Evolutionary conservation across 139 green algal genomes (phyloP), one percentile per base, ranked within the genome.

Genomic region (Volvox africanus): DNA sequence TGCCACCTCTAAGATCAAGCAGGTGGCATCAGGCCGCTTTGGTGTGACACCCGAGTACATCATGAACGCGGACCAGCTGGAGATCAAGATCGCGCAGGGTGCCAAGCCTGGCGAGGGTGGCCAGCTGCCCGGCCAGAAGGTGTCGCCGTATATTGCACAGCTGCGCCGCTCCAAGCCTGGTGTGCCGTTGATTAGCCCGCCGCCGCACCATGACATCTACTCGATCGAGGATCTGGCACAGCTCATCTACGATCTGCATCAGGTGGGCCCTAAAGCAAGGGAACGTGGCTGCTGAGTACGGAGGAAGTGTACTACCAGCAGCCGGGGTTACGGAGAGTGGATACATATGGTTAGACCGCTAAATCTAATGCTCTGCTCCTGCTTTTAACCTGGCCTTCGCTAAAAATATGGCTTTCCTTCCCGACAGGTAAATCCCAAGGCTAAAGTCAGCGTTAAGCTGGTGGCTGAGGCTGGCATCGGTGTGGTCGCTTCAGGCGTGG

Each of bases 171-270:
- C 96, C 94, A 99, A 99, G 97, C 96, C 98, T 1, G 98, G 98
- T 61, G 98, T 99, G 88, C 98, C 98, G 21, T 97, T 99, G 55
- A 99, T 95, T 94, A 99, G 96, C 12, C 98, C 98, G 13, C 98
- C 98, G 0, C 98, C 98, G 20, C 98, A 99, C 97, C 98, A 99
- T 93, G 98, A 99, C 96, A 99, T 99, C 94, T 99, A 99, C 97
- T 99, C 98, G 86, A 99, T 99, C 87, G 98, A 99, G 96, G 98
- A 99, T 91, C 96, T 99, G 69, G 97, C 98, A 19, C 98, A 99
- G 97, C 97, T 99, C 89, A 99, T 99, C 95, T 99, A 98, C 78
- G 98, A 99, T 92, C 95, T 99, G 65, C 95, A 96, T 88, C 89
- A 94, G 92, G 95, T 99, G 65, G 16, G 65, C 9, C 21, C 21